A percentile compares a stretch with the other conserved stretches of the same genome.
Conservation (phyloP, 2,329 filamentous ascomycete genomes). For the Ophiosphaerella korrae region DNA sequence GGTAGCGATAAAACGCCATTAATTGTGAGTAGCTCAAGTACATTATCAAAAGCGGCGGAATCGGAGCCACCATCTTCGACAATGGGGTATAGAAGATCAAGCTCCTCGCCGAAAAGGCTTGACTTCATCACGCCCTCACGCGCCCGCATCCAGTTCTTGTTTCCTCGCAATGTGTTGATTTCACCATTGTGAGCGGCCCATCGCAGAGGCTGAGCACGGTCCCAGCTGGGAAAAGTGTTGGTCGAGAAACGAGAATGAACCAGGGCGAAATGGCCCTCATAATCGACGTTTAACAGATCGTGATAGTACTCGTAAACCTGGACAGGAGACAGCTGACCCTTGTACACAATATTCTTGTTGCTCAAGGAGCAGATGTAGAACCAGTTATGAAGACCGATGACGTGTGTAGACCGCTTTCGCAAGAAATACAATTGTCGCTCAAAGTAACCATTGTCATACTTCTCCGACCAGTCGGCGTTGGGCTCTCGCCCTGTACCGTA, state of each 20-base stretch:
- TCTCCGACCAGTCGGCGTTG: conserved; percentile 74
- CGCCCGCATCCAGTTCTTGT: conserved; percentile 99
- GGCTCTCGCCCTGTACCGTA: conserved; percentile 84
- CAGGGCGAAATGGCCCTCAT: conserved; percentile 94
- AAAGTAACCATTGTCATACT: conserved; percentile 84
- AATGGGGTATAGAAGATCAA: conserved; percentile 89
- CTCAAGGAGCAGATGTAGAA: conserved; percentile 96
- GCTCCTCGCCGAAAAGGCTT: conserved; percentile 87
- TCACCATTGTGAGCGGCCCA: conserved; percentile 99
- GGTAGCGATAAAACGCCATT: conserved; percentile 94
- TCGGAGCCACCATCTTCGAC: conserved; percentile 97
- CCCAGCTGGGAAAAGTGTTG: conserved; percentile 98
- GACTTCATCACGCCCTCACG: conserved; percentile 95
- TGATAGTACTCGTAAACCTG: conserved; percentile 99
- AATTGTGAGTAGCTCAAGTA: conserved; percentile 89
- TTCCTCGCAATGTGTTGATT: conserved; percentile 95
- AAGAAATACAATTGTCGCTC: conserved; percentile 93
- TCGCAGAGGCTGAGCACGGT: conserved; percentile 91
- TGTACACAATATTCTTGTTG: conserved; percentile 99
- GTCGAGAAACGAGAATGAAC: conserved; percentile 98
- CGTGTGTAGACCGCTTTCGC: conserved; percentile 92
- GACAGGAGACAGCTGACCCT: conserved; percentile 90
- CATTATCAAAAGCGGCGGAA: conserved; percentile 96
- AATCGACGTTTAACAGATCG: conserved; percentile 94
- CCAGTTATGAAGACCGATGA: conserved; percentile 96